Conservation (phyloP, 495 filamentous ascomycete species). For the Penicillium egyptiacum region DNA sequence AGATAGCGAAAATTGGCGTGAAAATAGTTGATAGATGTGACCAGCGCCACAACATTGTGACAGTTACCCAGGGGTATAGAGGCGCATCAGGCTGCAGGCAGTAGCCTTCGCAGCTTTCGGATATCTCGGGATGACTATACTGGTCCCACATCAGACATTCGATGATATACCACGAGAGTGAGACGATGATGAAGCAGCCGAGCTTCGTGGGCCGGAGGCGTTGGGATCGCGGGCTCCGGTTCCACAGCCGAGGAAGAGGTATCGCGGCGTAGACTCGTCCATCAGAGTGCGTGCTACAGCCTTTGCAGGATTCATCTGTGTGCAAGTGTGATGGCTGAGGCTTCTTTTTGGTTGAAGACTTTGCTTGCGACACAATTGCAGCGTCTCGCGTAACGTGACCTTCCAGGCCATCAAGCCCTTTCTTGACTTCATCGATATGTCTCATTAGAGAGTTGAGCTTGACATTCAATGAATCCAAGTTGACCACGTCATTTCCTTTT, state of each 20-base stretch:
- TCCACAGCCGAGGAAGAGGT: slow-evolving; percentile 61
- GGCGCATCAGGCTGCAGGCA: slow-evolving; percentile 50
- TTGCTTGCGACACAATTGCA: slow-evolving; percentile 21
- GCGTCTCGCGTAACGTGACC: slow-evolving; percentile 52
- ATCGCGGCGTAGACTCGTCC: slow-evolving; percentile 44
- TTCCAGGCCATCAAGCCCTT: slow-evolving; percentile 66
- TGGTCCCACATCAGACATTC: slow-evolving; percentile 61
- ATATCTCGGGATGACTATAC: slow-evolving; percentile 59
- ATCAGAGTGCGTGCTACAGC: slow-evolving; percentile 28
- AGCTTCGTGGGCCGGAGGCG: slow-evolving; percentile 55
- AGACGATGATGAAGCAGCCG: slow-evolving; percentile 50
- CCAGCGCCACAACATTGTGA: slow-evolving; percentile 51
- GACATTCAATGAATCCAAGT: slow-evolving; percentile 59
- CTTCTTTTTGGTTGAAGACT: slow-evolving; percentile 9
- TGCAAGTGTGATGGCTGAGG: slow-evolving; percentile 15
- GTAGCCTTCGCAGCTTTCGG: slow-evolving; percentile 46
- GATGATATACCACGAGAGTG: slow-evolving; percentile 54
- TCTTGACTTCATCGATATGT: slow-evolving; percentile 65
- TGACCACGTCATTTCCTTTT: slow-evolving; percentile 43
- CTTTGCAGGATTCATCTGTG: slow-evolving; percentile 25
- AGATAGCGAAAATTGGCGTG: slow-evolving; percentile 34
- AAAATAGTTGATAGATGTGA: slow-evolving; percentile 37
- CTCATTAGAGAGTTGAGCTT: slow-evolving; percentile 58
- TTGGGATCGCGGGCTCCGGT: slow-evolving; percentile 38
- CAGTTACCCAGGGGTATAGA: slow-evolving; percentile 45